A percentile compares a stretch with the other conserved stretches of the same genome.
Conservation (phyloP, 108 stramenopile genomes). For the Schizochytrium sp. region DNA sequence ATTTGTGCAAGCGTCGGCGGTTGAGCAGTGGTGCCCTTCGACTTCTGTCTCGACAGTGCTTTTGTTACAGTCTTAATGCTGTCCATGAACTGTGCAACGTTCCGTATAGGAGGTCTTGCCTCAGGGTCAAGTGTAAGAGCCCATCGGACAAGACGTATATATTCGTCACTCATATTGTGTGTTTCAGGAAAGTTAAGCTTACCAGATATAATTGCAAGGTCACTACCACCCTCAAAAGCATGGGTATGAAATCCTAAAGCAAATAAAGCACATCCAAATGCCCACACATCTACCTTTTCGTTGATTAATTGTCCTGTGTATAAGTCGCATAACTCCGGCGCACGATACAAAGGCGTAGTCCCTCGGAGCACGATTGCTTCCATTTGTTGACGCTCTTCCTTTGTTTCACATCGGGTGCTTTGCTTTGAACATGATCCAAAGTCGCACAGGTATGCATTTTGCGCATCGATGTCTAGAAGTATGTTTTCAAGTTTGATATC, state of each 20-base stretch:
- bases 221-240: constrained; percentile 2
- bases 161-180: background rate
- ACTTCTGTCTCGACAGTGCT: too few relatives aligned
- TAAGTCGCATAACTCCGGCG: constrained; percentile 62
- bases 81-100: background rate
- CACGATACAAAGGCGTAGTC: constrained; percentile 58
- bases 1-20: too few relatives aligned
- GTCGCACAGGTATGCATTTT: constrained; percentile 11
- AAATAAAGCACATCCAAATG: constrained; percentile 60
- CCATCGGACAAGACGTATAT: constrained; percentile 12
- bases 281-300: constrained; percentile 60
- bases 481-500: constrained; percentile 44
- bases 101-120: background rate
- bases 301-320: background rate
- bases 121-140: constrained; percentile 12
- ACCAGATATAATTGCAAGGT: constrained; percentile 24
- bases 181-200: background rate
- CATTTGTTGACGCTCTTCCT: constrained; percentile 14
- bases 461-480: background rate
- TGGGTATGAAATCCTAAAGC: background rate
- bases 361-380: background rate
- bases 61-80: too few relatives aligned
- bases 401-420: constrained; percentile 20
- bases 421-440: background rate
- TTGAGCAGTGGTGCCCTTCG: too few relatives aligned